These are phyloP conservation scores for Acacia pycnantha DNA, from an alignment of 331 rosid species.

Conservation along the genomic window DNA sequence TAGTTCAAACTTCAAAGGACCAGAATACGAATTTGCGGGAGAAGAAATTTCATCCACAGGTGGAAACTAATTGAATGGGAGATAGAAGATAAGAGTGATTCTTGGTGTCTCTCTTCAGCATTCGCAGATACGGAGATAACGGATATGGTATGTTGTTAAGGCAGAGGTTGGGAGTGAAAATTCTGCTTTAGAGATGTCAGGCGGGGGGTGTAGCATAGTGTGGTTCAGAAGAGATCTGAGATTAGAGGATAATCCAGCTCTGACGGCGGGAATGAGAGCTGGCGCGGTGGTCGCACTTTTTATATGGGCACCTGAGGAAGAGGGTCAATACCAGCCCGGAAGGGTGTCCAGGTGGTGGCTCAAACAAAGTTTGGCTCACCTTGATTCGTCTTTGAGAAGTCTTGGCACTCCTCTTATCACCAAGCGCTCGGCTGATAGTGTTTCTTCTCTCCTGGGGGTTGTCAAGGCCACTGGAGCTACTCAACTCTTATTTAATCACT, in stretches of 20 bases:
- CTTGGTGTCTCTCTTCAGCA: not conserved
- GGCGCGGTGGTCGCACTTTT: constrained; percentile 78
- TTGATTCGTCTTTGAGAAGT: constrained; percentile 71
- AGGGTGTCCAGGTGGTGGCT: constrained; percentile 97
- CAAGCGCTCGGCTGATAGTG: constrained; percentile 65
- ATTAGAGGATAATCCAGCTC: constrained; percentile 85
- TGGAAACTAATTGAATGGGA: not conserved
- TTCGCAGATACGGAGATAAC: constrained; percentile 5
- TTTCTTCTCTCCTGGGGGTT: constrained; percentile 78
- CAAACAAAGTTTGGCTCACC: constrained; percentile 81
- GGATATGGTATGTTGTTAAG: constrained; percentile 20
- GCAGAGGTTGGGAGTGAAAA: constrained; percentile 7
- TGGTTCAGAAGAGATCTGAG: constrained; percentile 99
- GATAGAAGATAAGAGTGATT: not conserved
- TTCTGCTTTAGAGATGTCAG: constrained; percentile 52
- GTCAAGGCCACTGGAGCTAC: constrained; percentile 80
- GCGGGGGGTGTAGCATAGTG: constrained; percentile 88
- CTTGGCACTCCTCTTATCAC: constrained; percentile 76
- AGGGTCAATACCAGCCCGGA: constrained; percentile 78
- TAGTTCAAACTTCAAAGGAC: constrained; percentile 25
- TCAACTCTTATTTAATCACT: constrained; percentile 82
- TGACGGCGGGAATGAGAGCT: constrained; percentile 76
- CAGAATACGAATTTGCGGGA: constrained; percentile 27
- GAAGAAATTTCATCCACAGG: constrained; percentile 19
- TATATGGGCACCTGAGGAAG: constrained; percentile 96